A percentile compares a stretch with the other conserved stretches of the same genome.
Conservation (phyloP, 352 stramenopile species). For the Phytophthora litchii region DNA sequence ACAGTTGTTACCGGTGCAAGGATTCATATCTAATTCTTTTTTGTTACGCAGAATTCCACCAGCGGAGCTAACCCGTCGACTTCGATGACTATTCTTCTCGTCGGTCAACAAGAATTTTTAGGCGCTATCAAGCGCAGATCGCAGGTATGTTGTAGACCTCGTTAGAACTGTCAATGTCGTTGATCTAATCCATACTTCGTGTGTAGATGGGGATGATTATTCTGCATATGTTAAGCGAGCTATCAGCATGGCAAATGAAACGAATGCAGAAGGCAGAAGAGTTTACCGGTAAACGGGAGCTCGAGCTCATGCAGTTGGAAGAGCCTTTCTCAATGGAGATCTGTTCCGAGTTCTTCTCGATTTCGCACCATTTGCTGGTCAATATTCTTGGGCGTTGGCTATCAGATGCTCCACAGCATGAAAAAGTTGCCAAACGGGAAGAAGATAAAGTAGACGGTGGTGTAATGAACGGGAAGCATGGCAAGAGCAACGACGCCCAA, state of each 20-base stretch:
- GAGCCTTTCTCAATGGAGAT: constrained; percentile 88
- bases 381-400: constrained; percentile 70
- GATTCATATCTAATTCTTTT: constrained; percentile 1
- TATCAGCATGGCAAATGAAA: constrained; percentile 90
- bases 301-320: constrained; percentile 78
- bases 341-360: constrained; percentile 69
- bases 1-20: neutral
- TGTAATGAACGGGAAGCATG: constrained; percentile 11
- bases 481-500: constrained; percentile 1
- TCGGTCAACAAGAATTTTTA: constrained; percentile 33
- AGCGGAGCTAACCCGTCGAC: constrained; percentile 1
- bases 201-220: constrained; percentile 74
- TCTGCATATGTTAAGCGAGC: constrained; percentile 73
- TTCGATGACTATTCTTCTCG: constrained; percentile 29
- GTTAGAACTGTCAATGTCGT: neutral
- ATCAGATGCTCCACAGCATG: constrained; percentile 6
- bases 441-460: constrained; percentile 32
- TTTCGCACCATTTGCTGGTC: constrained; percentile 70
- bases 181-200: constrained; percentile 16
- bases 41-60: constrained; percentile 16
- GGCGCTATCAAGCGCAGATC: constrained; percentile 67
- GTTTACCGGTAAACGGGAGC: constrained; percentile 67
- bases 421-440: constrained; percentile 15
- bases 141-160: constrained; percentile 45
- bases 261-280: constrained; percentile 89